Conservation (phyloP, 2,329 filamentous ascomycete species). For the Bipolaris zeicola region DNA sequence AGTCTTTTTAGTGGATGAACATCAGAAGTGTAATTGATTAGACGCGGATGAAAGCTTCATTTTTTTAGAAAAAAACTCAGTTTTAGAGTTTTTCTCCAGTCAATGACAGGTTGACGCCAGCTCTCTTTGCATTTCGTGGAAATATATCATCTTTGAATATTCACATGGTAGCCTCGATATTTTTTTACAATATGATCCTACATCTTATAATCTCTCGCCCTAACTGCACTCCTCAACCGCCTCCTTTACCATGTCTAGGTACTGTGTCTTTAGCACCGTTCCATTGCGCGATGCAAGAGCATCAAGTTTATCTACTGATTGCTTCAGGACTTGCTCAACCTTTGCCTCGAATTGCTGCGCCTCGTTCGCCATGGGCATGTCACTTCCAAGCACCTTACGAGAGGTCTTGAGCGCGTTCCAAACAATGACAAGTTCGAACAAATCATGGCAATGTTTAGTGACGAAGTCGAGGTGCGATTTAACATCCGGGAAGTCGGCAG, state of each 20-base stretch:
- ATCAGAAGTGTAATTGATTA: no score
- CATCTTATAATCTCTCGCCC: background rate
- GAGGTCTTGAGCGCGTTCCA: slow-evolving; percentile 54
- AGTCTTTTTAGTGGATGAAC: no score
- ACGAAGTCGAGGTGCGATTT: slow-evolving; percentile 2
- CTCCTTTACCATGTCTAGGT: slow-evolving; percentile 5
- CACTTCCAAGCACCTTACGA: slow-evolving; percentile 46
- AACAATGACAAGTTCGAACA: slow-evolving; percentile 45
- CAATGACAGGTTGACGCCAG: no score
- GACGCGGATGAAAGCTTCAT: no score
- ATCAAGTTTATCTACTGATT: slow-evolving; percentile 9
- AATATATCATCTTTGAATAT: no score
- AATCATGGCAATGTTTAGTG: slow-evolving; percentile 21
- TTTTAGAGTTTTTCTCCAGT: no score
- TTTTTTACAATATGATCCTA: background rate
- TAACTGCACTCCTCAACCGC: slow-evolving; percentile 1
- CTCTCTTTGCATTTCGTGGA: no score
- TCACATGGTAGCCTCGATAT: background rate
- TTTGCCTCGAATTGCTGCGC: slow-evolving; percentile 24
- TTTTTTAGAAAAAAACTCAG: no score
- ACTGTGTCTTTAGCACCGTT: background rate
- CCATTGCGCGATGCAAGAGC: slow-evolving; percentile 2
- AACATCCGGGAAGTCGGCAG: slow-evolving; percentile 17
- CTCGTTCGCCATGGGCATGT: slow-evolving; percentile 39
- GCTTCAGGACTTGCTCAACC: slow-evolving; percentile 12